Base-by-base conservation (phyloP, 225 moss, liverwort and hornwort genomes). In the Polytrichum formosum region DNA sequence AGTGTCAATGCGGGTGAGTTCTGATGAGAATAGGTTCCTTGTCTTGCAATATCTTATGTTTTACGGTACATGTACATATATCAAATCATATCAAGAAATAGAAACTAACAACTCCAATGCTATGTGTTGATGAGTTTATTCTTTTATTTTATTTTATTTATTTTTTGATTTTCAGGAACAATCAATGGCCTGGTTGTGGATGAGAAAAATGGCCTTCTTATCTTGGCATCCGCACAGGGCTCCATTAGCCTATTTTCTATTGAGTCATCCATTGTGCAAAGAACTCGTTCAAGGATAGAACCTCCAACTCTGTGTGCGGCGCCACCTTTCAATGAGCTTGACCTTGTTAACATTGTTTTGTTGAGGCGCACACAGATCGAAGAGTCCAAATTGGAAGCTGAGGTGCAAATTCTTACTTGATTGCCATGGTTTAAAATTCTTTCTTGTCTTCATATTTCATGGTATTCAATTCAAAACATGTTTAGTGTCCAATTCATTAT, bases 161-260 rank as follows among this genome's bases (percentile, higher is more conserved):
- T 26, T 1, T 26, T 26, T 26, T 26, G 26, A 26, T 26, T 54
- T 30, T 6, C 85, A 91, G 91, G 91, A 65, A 83, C 74, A 10
- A 80, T 84, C 27, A 84, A 75, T 22, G 79, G 83, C 18, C 61
- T 91, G 62, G 75, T 85, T 71, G 68, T 86, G 5, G 91, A 91
- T 70, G 88, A 88, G 66, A 83, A 82, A 8, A 77, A 82, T 56
- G 84, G 78, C 53, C 66, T 84, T 67, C 70, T 91, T 55, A 78
- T 86, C 64, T 72, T 80, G 63, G 72, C 81, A 54, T 86, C 91
- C 19, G 63, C 77, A n/a, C 68, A 82, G 61, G 91, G 91, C 20
- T 76, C 76, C 56, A 72, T 91, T 61, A 72, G 84, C 26, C 31
- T 91, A 65, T 77, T 82, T 56, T 66, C 78, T n/a, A 80, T 83